Evolutionary conservation across 1,284 basidiomycete genomes (phyloP).

Genomic region (Microbotryum silenes-acaulis): DNA sequence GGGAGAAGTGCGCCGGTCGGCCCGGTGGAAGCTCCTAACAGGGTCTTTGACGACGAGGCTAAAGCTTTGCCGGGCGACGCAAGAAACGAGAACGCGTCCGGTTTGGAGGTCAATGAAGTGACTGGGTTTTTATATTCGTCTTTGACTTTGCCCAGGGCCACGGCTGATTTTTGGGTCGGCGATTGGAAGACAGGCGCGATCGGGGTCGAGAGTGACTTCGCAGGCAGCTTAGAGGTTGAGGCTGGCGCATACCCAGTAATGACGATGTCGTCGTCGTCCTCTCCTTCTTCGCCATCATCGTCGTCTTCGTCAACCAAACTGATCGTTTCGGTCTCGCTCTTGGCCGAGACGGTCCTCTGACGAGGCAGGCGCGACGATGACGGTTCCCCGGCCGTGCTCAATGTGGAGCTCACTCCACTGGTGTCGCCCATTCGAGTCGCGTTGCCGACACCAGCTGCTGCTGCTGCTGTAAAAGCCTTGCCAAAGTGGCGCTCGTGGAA

Average conservation of each 20-base stretch:
- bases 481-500: background rate
- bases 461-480: no score
- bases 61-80: slow-evolving; percentile 11
- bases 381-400: no score
- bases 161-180: background rate
- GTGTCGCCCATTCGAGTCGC: no score
- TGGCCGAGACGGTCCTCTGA: no score
- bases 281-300: slow-evolving; percentile 4
- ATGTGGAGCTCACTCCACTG: no score
- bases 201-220: background rate
- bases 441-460: no score
- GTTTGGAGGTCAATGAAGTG: background rate
- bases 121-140: slow-evolving; percentile 4
- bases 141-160: background rate
- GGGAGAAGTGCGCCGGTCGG: background rate
- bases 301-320: slow-evolving; percentile 8
- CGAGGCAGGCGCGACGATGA: no score
- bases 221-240: background rate
- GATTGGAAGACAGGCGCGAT: slow-evolving; percentile 12
- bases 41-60: background rate
- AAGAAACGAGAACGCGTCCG: no score
- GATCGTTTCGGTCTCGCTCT: slow-evolving; percentile 6
- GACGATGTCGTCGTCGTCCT: slow-evolving; percentile 11
- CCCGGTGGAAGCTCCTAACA: background rate
- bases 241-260: slow-evolving; percentile 7